These are phyloP conservation scores for Trametes meyenii DNA, from an alignment of 768 basidiomycete species.

Conservation along the genomic window DNA sequence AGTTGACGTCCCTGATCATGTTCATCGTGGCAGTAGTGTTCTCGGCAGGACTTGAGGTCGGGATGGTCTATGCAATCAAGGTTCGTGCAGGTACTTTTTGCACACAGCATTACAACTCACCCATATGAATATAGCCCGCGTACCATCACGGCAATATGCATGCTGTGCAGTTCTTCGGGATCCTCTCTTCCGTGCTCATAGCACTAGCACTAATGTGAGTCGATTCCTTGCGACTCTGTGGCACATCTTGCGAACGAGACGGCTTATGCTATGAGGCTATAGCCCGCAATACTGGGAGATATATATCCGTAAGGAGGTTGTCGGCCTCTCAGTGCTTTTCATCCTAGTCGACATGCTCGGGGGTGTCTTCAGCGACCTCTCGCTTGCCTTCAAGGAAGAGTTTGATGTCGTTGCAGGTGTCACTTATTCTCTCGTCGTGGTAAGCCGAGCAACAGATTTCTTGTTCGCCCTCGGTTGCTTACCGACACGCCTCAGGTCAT, in stretches of 20 bases:
- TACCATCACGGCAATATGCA: slow-evolving; percentile 38
- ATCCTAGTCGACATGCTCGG: slow-evolving; percentile 71
- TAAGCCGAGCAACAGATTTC: slow-evolving; percentile 3
- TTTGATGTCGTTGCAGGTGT: slow-evolving; percentile 67
- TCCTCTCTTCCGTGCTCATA: slow-evolving; percentile 61
- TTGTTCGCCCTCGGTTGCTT: too few relatives aligned
- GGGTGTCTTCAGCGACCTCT: slow-evolving; percentile 67
- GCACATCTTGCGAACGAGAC: too few relatives aligned
- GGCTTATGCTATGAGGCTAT: not conserved
- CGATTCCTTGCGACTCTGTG: too few relatives aligned
- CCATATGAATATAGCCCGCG: slow-evolving; percentile 35
- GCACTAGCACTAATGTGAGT: slow-evolving; percentile 48
- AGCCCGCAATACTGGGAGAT: slow-evolving; percentile 79
- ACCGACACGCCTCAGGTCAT: slow-evolving; percentile 45
- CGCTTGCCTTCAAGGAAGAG: slow-evolving; percentile 60
- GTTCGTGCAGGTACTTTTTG: slow-evolving; percentile 33
- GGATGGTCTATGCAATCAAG: slow-evolving; percentile 58
- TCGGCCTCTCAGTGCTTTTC: slow-evolving; percentile 71
- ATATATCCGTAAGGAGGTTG: slow-evolving; percentile 58
- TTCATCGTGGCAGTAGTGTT: slow-evolving; percentile 43
- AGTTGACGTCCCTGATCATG: slow-evolving; percentile 36
- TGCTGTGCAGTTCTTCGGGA: slow-evolving; percentile 57
- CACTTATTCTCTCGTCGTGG: slow-evolving; percentile 65
- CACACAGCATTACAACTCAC: too few relatives aligned
- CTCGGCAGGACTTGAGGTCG: slow-evolving; percentile 59